Evolutionary conservation across 352 stramenopile species (phyloP), one percentile per base, ranked within the genome.

Genomic region (Phytophthora chlamydospora): DNA sequence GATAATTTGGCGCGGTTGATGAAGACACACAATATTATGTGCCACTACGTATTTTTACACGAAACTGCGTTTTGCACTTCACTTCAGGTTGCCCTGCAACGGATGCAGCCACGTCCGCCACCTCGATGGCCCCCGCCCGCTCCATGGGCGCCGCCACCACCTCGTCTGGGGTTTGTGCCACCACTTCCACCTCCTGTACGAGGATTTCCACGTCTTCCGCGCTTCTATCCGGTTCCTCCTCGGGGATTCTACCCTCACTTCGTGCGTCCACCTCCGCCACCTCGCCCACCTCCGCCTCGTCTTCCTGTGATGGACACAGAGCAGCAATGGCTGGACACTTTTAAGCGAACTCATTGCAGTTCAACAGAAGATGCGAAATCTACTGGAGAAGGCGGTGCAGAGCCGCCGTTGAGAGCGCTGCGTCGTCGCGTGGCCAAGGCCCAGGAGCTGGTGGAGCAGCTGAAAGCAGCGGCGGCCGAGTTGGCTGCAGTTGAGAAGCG

Each of bases 301-400:
- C 65, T 47, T 50, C 50, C 38, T 14, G n/a, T 50, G 2, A 41
- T 62, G 17, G 44, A 78, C 16, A 5, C 42, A n/a, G 69, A 78
- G 19, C 60, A 63, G 14, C 14, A 45, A 17, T 78, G 69, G 69
- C 4, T 78, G 50, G 52, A 75, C 21, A 49, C 34, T 33, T 78
- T 78, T 21, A 61, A 49, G 16, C 52, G 41, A 6, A 60, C 40
- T 0, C 53, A 78, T 47, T 71, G 68, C 48, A 59, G 11, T 12
- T 40, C 42, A n/a, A 9, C 5, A 35, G 17, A 12, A 2, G 33
- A 4, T 7, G 10, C 6, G 32, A 3, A 60, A 38, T 1, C 16
- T 16, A 21, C 2, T 48, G 7, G n/a, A 43, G 5, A 27, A 10
- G 19, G 4, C 4, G 2, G 3, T 10, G 47, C 40, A 4, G 69